Conservation (phyloP, 2,329 filamentous ascomycete genomes). For the Monosporascus sp. region DNA sequence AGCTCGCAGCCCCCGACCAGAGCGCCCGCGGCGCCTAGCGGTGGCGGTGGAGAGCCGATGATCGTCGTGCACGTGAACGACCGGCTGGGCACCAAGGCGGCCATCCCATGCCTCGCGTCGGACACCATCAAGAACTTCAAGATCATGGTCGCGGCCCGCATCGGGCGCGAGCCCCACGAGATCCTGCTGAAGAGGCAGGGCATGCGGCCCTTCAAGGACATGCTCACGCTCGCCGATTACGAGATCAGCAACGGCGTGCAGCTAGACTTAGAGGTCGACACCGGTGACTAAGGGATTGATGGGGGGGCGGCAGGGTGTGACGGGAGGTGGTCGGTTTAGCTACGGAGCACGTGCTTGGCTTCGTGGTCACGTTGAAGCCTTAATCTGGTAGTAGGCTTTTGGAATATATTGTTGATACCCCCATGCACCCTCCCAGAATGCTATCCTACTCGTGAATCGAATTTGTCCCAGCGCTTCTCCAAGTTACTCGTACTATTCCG, state of each 20-base stretch:
- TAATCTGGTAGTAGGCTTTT: too few species aligned
- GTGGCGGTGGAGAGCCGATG: conserved; percentile 61
- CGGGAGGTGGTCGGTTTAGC: not conserved
- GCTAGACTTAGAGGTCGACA: conserved; percentile 57
- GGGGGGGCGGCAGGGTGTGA: not conserved
- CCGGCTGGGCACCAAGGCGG: conserved; percentile 89
- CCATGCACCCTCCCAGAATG: too few species aligned
- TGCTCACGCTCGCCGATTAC: conserved; percentile 83
- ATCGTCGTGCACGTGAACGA: conserved; percentile 94
- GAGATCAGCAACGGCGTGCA: conserved; percentile 87
- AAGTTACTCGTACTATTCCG: too few species aligned
- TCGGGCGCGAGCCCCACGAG: conserved; percentile 84
- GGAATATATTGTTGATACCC: too few species aligned
- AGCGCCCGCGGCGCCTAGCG: conserved; percentile 20
- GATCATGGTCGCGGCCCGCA: conserved; percentile 81
- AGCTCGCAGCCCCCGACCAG: conserved; percentile 29
- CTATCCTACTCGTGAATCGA: too few species aligned
- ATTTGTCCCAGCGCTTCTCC: too few species aligned
- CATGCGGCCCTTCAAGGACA: conserved; percentile 89
- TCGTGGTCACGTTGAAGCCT: too few species aligned
- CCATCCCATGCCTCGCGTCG: conserved; percentile 80
- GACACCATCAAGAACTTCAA: conserved; percentile 87
- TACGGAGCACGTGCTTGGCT: not conserved
- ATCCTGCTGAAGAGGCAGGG: conserved; percentile 90
- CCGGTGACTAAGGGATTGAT: conserved; percentile 44